These are phyloP conservation scores for Rubroshorea leprosula DNA, from an alignment of 345 rosid species.

Conservation along the genomic window DNA sequence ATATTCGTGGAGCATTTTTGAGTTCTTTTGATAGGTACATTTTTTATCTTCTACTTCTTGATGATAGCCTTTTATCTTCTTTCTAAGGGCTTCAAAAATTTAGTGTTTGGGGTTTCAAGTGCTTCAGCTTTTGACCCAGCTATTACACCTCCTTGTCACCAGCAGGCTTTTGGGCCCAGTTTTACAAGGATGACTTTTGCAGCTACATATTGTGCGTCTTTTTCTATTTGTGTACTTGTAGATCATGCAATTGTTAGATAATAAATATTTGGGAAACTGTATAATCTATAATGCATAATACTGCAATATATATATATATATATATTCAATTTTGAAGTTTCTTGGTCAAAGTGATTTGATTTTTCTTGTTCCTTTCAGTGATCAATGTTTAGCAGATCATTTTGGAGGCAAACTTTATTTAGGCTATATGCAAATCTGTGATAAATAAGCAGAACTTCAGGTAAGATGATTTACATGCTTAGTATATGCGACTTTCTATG, in stretches of 20 bases:
- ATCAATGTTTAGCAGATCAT: too few relatives aligned
- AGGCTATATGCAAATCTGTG: too few relatives aligned
- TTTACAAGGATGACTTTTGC: conserved; percentile 99
- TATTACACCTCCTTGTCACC: conserved; percentile 97
- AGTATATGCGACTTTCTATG: too few relatives aligned
- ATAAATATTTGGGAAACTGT: conserved; percentile 30
- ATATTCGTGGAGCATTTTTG: too few relatives aligned
- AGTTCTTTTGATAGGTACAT: too few relatives aligned
- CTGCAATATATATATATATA: too few relatives aligned
- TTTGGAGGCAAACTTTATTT: too few relatives aligned
- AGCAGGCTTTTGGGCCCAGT: conserved; percentile 99
- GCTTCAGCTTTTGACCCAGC: conserved; percentile 86
- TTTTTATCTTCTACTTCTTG: conserved; percentile 21
- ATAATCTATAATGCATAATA: conserved; percentile 6
- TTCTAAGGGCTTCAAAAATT: conserved; percentile 40
- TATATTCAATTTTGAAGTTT: too few relatives aligned
- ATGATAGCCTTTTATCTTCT: conserved; percentile 17
- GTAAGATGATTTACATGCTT: too few relatives aligned
- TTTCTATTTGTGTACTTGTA: conserved; percentile 68
- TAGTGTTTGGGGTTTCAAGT: conserved; percentile 74
- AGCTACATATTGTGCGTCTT: conserved; percentile 99
- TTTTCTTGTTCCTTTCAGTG: too few relatives aligned
- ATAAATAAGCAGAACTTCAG: too few relatives aligned
- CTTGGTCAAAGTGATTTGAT: too few relatives aligned
- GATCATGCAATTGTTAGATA: conserved; percentile 52